These are phyloP conservation scores for Wallacemonas collosoma DNA, from an alignment of 208 protist species.

Conservation along the genomic window DNA sequence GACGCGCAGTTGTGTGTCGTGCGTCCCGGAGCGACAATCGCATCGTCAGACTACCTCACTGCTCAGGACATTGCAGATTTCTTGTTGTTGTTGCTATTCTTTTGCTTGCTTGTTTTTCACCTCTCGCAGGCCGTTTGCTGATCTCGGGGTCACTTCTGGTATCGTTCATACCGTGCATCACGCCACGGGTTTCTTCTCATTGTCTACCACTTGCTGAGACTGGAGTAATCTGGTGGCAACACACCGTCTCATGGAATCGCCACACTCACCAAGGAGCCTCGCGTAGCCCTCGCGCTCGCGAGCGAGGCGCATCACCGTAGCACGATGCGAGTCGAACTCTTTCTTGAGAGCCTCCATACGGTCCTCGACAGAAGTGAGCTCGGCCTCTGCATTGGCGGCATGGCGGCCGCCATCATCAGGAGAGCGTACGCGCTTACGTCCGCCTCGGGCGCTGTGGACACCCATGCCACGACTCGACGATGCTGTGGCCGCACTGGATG, in stretches of 20 bases:
- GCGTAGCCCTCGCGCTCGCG: constrained; percentile 33
- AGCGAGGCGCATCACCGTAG: constrained; percentile 15
- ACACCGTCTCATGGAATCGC: constrained; percentile 22
- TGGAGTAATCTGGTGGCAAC: constrained; percentile 13
- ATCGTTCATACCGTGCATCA: not conserved
- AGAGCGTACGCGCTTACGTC: not conserved
- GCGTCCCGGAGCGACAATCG: no score
- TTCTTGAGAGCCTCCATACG: not conserved
- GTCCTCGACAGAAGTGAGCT: not conserved
- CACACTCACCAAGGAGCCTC: constrained; percentile 27
- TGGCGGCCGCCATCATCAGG: not conserved
- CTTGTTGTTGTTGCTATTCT: no score
- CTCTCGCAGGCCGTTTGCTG: no score
- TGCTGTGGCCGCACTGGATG: not conserved
- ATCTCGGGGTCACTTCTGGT: no score
- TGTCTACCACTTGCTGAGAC: constrained; percentile 3
- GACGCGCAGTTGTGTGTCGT: no score
- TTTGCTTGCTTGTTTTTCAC: no score
- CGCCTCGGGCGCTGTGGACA: not conserved
- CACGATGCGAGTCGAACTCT: not conserved
- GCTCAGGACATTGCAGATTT: no score
- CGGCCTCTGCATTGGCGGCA: not conserved
- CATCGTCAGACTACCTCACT: no score
- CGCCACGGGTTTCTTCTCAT: not conserved
- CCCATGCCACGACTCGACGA: not conserved